These are phyloP conservation scores for Ceriops tagal DNA, from an alignment of 345 rosid genomes.

Conservation along the genomic window DNA sequence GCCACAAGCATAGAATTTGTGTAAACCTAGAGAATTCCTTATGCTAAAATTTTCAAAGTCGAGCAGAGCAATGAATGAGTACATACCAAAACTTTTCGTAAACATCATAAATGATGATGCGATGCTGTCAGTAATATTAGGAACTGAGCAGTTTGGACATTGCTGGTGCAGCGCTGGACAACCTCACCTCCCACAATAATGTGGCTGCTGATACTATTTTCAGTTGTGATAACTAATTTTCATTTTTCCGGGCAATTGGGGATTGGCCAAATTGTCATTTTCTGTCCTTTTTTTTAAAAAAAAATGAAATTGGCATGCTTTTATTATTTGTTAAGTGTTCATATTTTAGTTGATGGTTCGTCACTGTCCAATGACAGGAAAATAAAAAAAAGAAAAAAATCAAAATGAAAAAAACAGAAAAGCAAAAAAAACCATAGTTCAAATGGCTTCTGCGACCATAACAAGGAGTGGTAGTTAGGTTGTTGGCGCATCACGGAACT, in stretches of 20 bases:
- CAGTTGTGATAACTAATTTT: neutral
- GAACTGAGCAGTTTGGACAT: neutral
- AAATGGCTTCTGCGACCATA: neutral
- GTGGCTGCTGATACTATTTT: neutral
- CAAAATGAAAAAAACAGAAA: neutral
- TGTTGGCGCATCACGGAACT: too few species aligned
- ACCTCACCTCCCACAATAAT: constrained; percentile 12
- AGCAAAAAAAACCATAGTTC: neutral
- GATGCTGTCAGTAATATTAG: neutral
- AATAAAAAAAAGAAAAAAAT: too few species aligned
- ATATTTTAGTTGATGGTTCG: too few species aligned
- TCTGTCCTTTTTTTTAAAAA: too few species aligned
- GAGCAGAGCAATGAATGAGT: constrained; percentile 25
- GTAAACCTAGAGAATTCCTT: neutral
- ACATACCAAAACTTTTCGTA: constrained; percentile 5
- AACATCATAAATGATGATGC: neutral
- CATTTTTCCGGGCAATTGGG: too few species aligned
- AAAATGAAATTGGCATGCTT: too few species aligned
- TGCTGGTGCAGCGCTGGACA: neutral
- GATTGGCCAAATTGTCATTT: too few species aligned
- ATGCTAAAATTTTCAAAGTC: constrained; percentile 3
- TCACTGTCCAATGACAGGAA: too few species aligned
- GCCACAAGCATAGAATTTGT: neutral
- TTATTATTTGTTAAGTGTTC: too few species aligned
- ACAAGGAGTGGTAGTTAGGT: neutral